Evolutionary conservation across 2,329 filamentous ascomycete species (phyloP).

Genomic region (Colletotrichum aenigma): DNA sequence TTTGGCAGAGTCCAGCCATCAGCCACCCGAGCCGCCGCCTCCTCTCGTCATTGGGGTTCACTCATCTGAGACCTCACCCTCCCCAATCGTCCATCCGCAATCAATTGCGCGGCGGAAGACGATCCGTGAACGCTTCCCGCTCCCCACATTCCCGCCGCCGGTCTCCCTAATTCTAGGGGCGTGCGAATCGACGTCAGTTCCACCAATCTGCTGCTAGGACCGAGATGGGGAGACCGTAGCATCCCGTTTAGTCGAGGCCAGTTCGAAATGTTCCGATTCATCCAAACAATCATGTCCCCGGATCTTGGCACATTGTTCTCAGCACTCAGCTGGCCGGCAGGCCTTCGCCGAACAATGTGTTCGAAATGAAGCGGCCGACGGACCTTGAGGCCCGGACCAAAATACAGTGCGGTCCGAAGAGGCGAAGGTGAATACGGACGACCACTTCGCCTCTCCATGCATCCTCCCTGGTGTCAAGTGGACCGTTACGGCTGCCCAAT

Average conservation of each 20-base stretch:
- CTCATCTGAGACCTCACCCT: not conserved
- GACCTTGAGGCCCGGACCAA: not conserved
- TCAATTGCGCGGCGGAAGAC: slow-evolving; percentile 10
- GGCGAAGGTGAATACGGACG: not conserved
- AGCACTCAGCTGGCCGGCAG: not conserved
- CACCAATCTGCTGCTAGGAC: slow-evolving; percentile 14
- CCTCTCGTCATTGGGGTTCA: not conserved
- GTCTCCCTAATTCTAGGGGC: slow-evolving; percentile 5
- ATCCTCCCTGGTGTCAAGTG: not conserved
- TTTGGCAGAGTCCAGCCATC: not conserved
- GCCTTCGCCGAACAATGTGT: not conserved
- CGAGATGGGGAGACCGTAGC: not conserved
- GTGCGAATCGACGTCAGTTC: slow-evolving; percentile 1
- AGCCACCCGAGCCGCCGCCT: not conserved
- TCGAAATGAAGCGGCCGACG: not conserved
- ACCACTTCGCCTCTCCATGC: not conserved
- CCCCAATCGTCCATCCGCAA: slow-evolving; percentile 1
- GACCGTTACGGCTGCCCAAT: not conserved
- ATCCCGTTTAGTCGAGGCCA: not conserved
- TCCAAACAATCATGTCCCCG: not conserved
- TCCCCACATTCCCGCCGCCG: slow-evolving; percentile 12
- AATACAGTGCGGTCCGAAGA: not conserved
- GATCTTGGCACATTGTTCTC: slow-evolving; percentile 10
- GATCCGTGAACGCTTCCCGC: slow-evolving; percentile 20
- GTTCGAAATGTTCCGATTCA: not conserved